Evolutionary conservation across 2,329 filamentous ascomycete species (phyloP).

Genomic region (Coniochaeta ligniaria): DNA sequence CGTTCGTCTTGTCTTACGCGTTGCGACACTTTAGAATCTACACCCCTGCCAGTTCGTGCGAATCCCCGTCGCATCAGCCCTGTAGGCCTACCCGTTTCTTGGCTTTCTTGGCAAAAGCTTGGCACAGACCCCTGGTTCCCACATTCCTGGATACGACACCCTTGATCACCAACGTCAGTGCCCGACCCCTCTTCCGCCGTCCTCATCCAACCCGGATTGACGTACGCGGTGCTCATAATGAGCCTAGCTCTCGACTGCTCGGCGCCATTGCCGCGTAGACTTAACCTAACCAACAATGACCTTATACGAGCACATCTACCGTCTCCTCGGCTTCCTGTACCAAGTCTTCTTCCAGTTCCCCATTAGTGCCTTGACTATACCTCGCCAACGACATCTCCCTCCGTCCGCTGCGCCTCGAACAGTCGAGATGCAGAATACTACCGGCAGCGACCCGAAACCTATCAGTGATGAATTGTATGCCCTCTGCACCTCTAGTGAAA

Average conservation of each 20-base stretch:
- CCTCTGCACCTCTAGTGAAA: slow-evolving; percentile 44
- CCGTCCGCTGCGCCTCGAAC: not conserved
- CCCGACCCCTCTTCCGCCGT: not conserved
- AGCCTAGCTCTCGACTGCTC: not conserved
- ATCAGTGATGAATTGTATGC: slow-evolving; percentile 39
- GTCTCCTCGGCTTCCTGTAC: slow-evolving; percentile 11
- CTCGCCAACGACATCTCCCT: slow-evolving; percentile 11
- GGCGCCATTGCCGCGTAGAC: not conserved
- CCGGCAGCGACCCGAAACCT: slow-evolving; percentile 7
- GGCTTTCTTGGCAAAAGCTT: slow-evolving; percentile 12
- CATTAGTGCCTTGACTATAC: slow-evolving; percentile 19
- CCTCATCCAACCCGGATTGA: not conserved
- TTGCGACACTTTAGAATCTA: not conserved
- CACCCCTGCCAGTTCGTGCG: not conserved
- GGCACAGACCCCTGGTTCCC: slow-evolving; percentile 5
- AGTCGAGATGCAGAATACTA: slow-evolving; percentile 1
- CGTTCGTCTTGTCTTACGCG: not conserved
- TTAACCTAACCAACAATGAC: slow-evolving; percentile 3
- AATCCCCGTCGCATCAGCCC: slow-evolving; percentile 3
- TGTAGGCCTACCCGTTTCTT: not conserved
- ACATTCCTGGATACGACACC: not conserved
- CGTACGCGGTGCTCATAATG: not conserved
- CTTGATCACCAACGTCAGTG: not conserved
- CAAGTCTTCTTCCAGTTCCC: slow-evolving; percentile 23
- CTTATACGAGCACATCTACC: not conserved